Percentiles rank a stretch among this genome's conserved stretches.
Conservation (phyloP, 2,329 filamentous ascomycete species). For the Ascochyta clinopodiicola region DNA sequence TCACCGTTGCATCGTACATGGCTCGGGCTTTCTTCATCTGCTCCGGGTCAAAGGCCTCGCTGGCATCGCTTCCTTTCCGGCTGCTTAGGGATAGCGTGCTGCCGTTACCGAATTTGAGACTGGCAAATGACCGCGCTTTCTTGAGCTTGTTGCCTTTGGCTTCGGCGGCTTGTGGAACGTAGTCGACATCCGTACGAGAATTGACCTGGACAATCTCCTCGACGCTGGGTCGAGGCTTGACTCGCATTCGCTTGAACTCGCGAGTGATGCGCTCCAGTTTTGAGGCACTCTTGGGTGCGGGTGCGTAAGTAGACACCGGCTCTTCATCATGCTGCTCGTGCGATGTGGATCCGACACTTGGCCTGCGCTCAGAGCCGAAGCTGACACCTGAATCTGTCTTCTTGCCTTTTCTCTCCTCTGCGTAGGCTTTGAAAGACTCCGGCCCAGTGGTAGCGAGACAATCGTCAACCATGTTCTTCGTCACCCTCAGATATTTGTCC, state of each 20-base stretch:
- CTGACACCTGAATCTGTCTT: conserved; percentile 71
- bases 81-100: conserved; percentile 42
- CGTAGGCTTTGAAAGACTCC: conserved; percentile 43
- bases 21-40: conserved; percentile 47
- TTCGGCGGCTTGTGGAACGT: conserved; percentile 25
- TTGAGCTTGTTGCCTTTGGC: conserved; percentile 44
- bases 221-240: conserved; percentile 58
- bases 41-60: conserved; percentile 41
- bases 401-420: conserved; percentile 54
- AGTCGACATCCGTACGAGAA: conserved; percentile 27
- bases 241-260: conserved; percentile 65
- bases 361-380: conserved; percentile 54
- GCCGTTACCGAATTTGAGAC: conserved; percentile 37
- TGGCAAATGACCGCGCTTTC: conserved; percentile 46
- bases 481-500: conserved; percentile 64
- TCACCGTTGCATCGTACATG: conserved; percentile 42
- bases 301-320: conserved; percentile 24
- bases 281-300: conserved; percentile 49
- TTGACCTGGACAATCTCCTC: conserved; percentile 53
- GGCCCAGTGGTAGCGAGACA: conserved; percentile 56
- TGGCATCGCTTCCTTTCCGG: conserved; percentile 43
- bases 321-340: conserved; percentile 35
- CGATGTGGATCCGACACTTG: conserved; percentile 35
- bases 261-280: conserved; percentile 66
- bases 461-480: conserved; percentile 68